phyloP scores from a whole-genome alignment of 1,284 basidiomycete species.

The Serendipita sp. region DNA sequence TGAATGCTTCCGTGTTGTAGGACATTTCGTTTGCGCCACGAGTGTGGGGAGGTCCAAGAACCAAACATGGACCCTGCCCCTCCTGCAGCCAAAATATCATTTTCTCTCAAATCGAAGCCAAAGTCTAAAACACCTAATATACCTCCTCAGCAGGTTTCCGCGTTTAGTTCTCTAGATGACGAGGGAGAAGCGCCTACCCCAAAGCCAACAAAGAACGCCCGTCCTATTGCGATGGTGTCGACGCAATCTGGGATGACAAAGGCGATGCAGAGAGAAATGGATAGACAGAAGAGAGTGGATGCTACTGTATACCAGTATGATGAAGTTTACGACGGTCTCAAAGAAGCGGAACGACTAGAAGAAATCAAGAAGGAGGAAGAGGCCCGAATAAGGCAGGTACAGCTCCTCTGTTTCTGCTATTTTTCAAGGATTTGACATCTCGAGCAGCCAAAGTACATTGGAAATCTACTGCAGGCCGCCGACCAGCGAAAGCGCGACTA shows the following conservation, averaged over 20 bases:
- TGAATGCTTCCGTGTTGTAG: not conserved
- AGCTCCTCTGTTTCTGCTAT: conserved; percentile 14
- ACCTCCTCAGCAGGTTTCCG: conserved; percentile 35
- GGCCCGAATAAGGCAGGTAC: conserved; percentile 58
- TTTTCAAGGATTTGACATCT: conserved; percentile 1
- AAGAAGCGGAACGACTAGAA: conserved; percentile 62
- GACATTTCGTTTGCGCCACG: not conserved
- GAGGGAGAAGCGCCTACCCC: conserved; percentile 39
- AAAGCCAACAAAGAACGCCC: conserved; percentile 25
- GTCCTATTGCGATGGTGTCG: conserved; percentile 42
- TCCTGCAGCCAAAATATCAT: conserved; percentile 59
- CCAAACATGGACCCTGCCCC: conserved; percentile 11
- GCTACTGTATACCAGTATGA: conserved; percentile 88
- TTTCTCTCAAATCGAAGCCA: conserved; percentile 46
- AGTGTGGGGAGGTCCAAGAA: not conserved
- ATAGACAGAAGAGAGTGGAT: conserved; percentile 69
- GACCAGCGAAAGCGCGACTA: conserved; percentile 79
- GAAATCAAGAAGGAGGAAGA: conserved; percentile 64
- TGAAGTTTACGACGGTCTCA: conserved; percentile 92
- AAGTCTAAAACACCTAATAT: conserved; percentile 33
- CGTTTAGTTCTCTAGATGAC: conserved; percentile 47
- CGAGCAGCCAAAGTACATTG: conserved; percentile 83
- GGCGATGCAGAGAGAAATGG: conserved; percentile 47
- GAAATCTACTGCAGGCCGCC: conserved; percentile 67
- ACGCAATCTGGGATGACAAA: conserved; percentile 32